These are phyloP conservation scores for Iodosphaeria phyllophila DNA, from an alignment of 2,329 filamentous ascomycete species.

Conservation along the genomic window DNA sequence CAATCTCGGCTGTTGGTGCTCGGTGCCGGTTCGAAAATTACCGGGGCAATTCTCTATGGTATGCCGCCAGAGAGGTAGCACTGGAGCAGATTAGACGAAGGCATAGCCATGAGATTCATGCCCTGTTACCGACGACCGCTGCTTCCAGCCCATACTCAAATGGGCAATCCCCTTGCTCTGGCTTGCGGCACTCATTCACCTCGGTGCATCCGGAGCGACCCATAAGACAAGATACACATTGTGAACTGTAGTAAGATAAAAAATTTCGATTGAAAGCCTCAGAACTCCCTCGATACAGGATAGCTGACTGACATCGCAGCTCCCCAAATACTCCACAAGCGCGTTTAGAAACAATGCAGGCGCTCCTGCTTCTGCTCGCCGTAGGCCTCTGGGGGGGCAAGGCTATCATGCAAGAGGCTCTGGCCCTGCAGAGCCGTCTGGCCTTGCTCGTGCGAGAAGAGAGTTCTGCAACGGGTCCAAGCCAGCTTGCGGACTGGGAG, in stretches of 20 bases:
- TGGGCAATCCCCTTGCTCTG: constrained; percentile 35
- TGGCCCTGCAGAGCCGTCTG: constrained; percentile 39
- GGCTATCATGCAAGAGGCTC: constrained; percentile 37
- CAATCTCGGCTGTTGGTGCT: constrained; percentile 47
- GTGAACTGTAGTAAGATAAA: constrained; percentile 35
- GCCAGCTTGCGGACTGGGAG: constrained; percentile 35
- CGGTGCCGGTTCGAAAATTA: constrained; percentile 46
- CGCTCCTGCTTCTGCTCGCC: constrained; percentile 39
- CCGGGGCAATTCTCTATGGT: constrained; percentile 40
- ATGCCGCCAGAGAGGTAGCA: constrained; percentile 37
- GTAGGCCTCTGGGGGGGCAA: constrained; percentile 43
- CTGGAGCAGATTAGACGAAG: constrained; percentile 38
- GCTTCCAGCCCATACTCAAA: constrained; percentile 43
- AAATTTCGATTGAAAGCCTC: background rate
- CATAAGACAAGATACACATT: constrained; percentile 36
- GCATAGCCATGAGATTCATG: constrained; percentile 36
- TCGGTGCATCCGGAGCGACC: constrained; percentile 37
- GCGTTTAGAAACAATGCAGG: constrained; percentile 45
- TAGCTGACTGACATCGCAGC: constrained; percentile 13
- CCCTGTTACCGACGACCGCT: constrained; percentile 34
- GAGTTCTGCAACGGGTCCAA: constrained; percentile 28
- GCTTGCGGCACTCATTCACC: constrained; percentile 38
- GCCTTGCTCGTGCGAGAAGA: constrained; percentile 40
- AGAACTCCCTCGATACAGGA: constrained; percentile 2
- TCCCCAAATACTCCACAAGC: constrained; percentile 40